A percentile compares a stretch with the other conserved stretches of the same genome.
These are phyloP conservation scores for Debaryomycetaceae sp. DNA, from an alignment of 1,139 yeast genomes.

Conservation along the genomic window DNA sequence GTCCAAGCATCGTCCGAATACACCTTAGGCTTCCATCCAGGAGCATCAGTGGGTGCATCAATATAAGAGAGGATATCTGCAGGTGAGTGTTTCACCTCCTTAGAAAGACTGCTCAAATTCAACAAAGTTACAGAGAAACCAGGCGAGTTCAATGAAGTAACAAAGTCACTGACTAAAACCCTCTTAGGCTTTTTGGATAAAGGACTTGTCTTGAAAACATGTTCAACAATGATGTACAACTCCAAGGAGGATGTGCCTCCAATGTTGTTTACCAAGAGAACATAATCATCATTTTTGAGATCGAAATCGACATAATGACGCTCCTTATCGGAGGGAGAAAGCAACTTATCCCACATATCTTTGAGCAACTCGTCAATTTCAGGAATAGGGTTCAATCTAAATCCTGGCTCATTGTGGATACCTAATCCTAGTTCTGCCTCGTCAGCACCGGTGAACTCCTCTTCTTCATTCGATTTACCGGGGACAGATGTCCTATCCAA, in stretches of 20 bases:
- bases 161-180: constrained; percentile 68
- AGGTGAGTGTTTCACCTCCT: constrained; percentile 22
- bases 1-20: constrained; percentile 25
- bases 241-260: constrained; percentile 86
- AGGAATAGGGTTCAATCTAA: constrained; percentile 70
- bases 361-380: constrained; percentile 53
- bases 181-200: constrained; percentile 57
- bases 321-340: constrained; percentile 54
- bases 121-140: constrained; percentile 81
- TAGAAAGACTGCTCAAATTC: constrained; percentile 48
- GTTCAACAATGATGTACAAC: constrained; percentile 60
- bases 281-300: constrained; percentile 56
- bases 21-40: constrained; percentile 69
- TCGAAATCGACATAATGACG: constrained; percentile 70
- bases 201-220: constrained; percentile 42
- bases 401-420: constrained; percentile 92
- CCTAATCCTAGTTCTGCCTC: constrained; percentile 94
- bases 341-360: constrained; percentile 51
- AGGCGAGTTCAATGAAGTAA: constrained; percentile 86
- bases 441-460: constrained; percentile 36
- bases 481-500: constrained; percentile 89
- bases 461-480: constrained; percentile 57
- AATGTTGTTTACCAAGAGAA: constrained; percentile 68
- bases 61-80: constrained; percentile 44
- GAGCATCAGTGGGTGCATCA: constrained; percentile 71